Evolutionary conservation across 768 basidiomycete species (phyloP), one percentile per base, ranked within the genome.

Genomic region (Aureoboletus auriporus): DNA sequence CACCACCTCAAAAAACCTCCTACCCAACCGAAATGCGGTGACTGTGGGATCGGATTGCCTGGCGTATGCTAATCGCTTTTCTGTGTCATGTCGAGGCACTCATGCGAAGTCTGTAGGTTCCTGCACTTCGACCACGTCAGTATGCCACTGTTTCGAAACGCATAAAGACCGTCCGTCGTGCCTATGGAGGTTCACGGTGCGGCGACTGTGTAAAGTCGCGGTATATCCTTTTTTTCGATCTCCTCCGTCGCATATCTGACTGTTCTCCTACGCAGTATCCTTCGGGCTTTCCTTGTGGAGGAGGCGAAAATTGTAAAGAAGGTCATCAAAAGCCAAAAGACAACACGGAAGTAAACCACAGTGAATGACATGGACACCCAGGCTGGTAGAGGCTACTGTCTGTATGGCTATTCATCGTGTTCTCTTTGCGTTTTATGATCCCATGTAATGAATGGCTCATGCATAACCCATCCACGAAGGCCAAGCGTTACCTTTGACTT

Each of bases 291-390:
- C 85, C 75, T 99, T 52, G 90, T 99, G 35, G 96, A 98, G 79
- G 96, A 99, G 78, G 96, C 96, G 39, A 98, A 98, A 79, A 98
- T 99, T 62, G 96, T 99, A 67, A 99, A 99, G 86, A 87, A 83
- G 75, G 95, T 98, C 60, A 93, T 97, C 80, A 96, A 96, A 79
- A 86, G 87, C 66, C 91, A 81, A 69, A 67, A 61, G 53, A 58
- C 39, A 29, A 9, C 39, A 27, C 63, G 53, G 26, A 67, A 67
- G 57, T 67, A 53, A 63, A 43, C 39, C 17, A n/a, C 10, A 14
- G 39, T 4, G 26, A 44, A 39, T 39, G 44, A 20, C 33, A 34
- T 34, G 34, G 34, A 34, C 53, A 10, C 13, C 14, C 14, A 5
- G 27, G 39, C 16, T 48, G 26, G 44, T 31, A 23, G 47, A 23